Conservation (phyloP, 768 basidiomycete species). For the Tricholoma flavovirens region DNA sequence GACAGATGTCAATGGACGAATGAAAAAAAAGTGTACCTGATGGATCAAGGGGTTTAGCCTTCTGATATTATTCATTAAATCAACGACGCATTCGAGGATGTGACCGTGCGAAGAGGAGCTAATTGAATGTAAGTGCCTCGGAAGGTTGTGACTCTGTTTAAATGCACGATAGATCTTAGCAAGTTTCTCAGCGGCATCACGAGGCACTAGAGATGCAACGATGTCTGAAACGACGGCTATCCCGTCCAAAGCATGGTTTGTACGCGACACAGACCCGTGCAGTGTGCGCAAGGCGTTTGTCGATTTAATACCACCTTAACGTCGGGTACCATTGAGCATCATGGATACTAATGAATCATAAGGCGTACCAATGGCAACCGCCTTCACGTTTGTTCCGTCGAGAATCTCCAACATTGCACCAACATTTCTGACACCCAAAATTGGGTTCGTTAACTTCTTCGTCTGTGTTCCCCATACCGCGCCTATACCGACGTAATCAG, state of each 20-base stretch:
- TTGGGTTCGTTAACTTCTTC: constrained; percentile 60
- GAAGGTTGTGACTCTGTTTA: constrained; percentile 9
- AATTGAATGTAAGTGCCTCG: background rate
- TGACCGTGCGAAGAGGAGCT: background rate
- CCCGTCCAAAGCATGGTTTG: constrained; percentile 62
- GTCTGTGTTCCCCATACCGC: constrained; percentile 78
- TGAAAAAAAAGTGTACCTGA: constrained; percentile 41
- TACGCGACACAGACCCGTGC: constrained; percentile 59
- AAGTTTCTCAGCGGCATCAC: constrained; percentile 41
- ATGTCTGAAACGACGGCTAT: constrained; percentile 90
- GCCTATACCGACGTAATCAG: constrained; percentile 87
- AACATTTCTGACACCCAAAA: constrained; percentile 70
- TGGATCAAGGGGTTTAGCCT: constrained; percentile 68
- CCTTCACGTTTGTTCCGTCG: constrained; percentile 56
- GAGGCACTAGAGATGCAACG: constrained; percentile 56
- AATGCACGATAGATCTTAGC: constrained; percentile 39
- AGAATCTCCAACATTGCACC: constrained; percentile 61
- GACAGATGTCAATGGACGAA: background rate
- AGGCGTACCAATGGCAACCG: constrained; percentile 79
- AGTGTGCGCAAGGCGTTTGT: constrained; percentile 71
- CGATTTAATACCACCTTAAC: constrained; percentile 78
- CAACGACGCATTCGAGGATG: constrained; percentile 39
- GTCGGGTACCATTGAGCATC: background rate
- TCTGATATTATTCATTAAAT: constrained; percentile 48
- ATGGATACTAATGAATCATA: background rate